Base-by-base conservation (phyloP, 2,329 filamentous ascomycete species). In the Diplodia scrobiculata region DNA sequence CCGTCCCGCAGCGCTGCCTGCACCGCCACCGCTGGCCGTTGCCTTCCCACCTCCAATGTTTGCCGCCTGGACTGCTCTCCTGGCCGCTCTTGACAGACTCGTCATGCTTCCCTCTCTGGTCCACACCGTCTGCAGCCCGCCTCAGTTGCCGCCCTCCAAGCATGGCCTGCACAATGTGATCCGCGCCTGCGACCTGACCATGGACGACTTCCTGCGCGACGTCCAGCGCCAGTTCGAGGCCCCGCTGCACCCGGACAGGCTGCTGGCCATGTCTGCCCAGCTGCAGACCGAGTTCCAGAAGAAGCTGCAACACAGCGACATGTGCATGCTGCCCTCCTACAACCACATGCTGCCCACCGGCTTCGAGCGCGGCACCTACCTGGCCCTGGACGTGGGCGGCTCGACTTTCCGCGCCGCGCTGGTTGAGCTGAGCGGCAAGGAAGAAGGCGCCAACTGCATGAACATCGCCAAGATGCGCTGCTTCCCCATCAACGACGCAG, bases 281-380 rank as follows among this genome's bases (percentile, higher is more conserved):
- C 72, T 84, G 68, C 78, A 81, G 67, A 76, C 78, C 27, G 84
- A 88, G 70, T 86, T 87, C 70, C 77, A 78, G 62, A 78, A 82
- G 60, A 84, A 83, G 69, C 77, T 88, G 34, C 80, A 84, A 70
- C 77, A 80, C 50, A 86, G 83, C 73, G 81, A 84, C 27, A 83
- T 84, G 67, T 87, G 84, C 76, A 89, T 89, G 87, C 78, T 89
- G 64, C 87, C 87, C 2, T 89, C 87, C 5, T 88, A 86, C 76
- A 87, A 84, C 73, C 81, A 87, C 72, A 83, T 83, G 19, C 78
- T 89, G 5, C 87, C 87, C 1, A 83, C 82, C 5, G 87, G 87
- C 4, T 73, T 80, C 55, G 87, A 89, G 73, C 79, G 76, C 58
- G 87, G 87, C 9, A 85, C 85, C 14, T 87, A 83, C 71, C 77